Base-by-base conservation (phyloP, 176 grass and related monocot species). In the Carex scoparia region DNA sequence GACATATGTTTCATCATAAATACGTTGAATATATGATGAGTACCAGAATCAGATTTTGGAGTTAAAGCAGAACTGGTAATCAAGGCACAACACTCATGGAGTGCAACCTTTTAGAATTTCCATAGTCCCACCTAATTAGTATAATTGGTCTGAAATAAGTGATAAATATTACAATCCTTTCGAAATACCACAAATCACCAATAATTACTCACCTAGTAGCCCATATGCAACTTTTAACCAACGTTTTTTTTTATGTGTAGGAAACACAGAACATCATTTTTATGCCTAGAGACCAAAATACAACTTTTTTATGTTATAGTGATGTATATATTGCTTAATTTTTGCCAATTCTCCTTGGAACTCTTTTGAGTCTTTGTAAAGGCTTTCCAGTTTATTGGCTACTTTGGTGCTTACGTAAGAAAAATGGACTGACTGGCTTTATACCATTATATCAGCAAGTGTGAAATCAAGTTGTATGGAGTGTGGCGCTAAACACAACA, bases 381-480 rank as follows among this genome's bases (percentile, higher is more conserved):
- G 38, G 38, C 16, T 67, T 82, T 12, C 1, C 16, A 23, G 16
- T 44, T 81, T 46, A 18, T 81, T 81, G 59, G 79, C 57, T 30
- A 42, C 79, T 16, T 81, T 2, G 4, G 33, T 81, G 79, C 3
- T 82, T 65, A 65, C 58, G 59, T 53, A 65, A 81, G 79, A 16
- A 44, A 81, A 65, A 64, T 44, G 15, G 14, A 64, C 15, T 9
- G 35, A 4, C 14, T 9, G 35, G 4, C 14, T 67, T 11, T 40
- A 27, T 1, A 35, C 37, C 71, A 1, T 76, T 48, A 15, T 6
- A 53, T 76, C 19, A 23, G 3, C 55, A 79, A 30, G 19, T 81
- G 31, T 81, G 32, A 81, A 42, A 42, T 65, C 54, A 2, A 10
- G 55, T 81, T 30, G 37, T 10, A 63, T 82, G 28, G 80, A 82